A percentile compares a stretch with the other conserved stretches of the same genome.
These are phyloP conservation scores for Crithidia bombi DNA, from an alignment of 208 protist species.

Conservation along the genomic window DNA sequence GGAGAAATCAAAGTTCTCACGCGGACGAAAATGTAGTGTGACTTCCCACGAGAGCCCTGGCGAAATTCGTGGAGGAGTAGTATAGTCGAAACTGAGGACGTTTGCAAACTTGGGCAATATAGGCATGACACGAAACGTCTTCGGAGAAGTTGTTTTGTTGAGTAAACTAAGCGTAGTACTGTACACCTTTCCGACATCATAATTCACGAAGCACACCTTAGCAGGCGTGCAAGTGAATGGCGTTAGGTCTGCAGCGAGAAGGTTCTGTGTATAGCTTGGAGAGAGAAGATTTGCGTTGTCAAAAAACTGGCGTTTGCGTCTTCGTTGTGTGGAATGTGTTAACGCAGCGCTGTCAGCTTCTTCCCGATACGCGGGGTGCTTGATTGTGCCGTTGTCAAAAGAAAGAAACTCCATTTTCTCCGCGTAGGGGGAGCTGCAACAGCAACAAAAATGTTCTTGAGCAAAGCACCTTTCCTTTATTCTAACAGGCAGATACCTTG, in stretches of 20 bases:
- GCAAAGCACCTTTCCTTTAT: too few species aligned
- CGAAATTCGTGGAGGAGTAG: conserved; percentile 72
- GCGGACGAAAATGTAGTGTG: conserved; percentile 65
- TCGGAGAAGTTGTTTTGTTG: conserved; percentile 76
- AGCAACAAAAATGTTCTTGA: background rate
- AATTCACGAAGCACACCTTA: conserved; percentile 75
- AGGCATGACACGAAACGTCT: conserved; percentile 77
- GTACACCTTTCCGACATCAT: conserved; percentile 79
- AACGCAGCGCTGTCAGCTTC: conserved; percentile 4
- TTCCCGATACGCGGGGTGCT: conserved; percentile 58
- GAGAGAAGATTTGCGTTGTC: conserved; percentile 7
- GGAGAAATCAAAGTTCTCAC: conserved; percentile 63
- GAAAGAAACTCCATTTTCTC: conserved; percentile 63
- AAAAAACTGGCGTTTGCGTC: conserved; percentile 20
- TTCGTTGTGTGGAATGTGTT: background rate
- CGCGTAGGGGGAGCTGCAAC: conserved; percentile 9
- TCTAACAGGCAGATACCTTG: background rate
- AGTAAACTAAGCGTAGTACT: conserved; percentile 61
- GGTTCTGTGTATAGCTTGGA: conserved; percentile 21
- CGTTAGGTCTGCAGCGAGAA: conserved; percentile 16
- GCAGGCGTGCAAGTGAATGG: conserved; percentile 53
- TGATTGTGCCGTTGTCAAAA: conserved; percentile 65
- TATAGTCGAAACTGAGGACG: conserved; percentile 63
- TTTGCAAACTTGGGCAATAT: conserved; percentile 68
- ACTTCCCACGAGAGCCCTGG: conserved; percentile 81